Conservation (phyloP, 192 early-diverging fungal genomes). For the Dispira simplex region DNA sequence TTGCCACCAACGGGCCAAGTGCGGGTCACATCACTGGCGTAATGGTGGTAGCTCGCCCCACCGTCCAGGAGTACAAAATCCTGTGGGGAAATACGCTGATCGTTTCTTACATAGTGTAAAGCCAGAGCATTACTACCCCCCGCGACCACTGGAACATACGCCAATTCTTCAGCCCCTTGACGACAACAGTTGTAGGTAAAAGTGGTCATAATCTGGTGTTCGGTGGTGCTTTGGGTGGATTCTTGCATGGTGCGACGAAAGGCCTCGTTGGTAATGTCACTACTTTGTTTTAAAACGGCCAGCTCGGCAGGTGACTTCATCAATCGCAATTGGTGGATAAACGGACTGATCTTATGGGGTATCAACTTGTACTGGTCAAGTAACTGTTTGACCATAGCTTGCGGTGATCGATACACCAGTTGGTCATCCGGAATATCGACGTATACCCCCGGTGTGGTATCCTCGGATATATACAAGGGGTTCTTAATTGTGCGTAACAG, state of each 20-base stretch:
- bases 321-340: conserved; percentile 56
- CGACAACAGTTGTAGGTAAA: conserved; percentile 55
- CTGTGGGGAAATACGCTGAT: conserved; percentile 39
- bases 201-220: conserved; percentile 58
- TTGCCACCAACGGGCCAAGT: conserved; percentile 87
- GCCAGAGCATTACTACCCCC: conserved; percentile 77
- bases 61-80: conserved; percentile 83
- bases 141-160: conserved; percentile 95
- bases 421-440: background rate
- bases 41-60: conserved; percentile 76
- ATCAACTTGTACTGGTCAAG: conserved; percentile 14
- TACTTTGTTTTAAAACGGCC: conserved; percentile 57
- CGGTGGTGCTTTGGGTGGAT: conserved; percentile 50
- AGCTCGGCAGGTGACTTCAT: conserved; percentile 69
- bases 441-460: background rate
- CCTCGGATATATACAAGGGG: too few relatives aligned
- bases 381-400: conserved; percentile 19
- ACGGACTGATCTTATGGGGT: conserved; percentile 33
- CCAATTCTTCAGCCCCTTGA: conserved; percentile 36
- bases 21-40: conserved; percentile 85
- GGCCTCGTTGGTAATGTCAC: conserved; percentile 59
- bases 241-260: conserved; percentile 66
- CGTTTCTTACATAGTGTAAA: conserved; percentile 92
- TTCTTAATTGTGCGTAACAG: too few relatives aligned
- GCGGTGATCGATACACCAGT: background rate